Conservation (phyloP, 2,329 filamentous ascomycete genomes). For the Phaeophleospora eucalypticola region DNA sequence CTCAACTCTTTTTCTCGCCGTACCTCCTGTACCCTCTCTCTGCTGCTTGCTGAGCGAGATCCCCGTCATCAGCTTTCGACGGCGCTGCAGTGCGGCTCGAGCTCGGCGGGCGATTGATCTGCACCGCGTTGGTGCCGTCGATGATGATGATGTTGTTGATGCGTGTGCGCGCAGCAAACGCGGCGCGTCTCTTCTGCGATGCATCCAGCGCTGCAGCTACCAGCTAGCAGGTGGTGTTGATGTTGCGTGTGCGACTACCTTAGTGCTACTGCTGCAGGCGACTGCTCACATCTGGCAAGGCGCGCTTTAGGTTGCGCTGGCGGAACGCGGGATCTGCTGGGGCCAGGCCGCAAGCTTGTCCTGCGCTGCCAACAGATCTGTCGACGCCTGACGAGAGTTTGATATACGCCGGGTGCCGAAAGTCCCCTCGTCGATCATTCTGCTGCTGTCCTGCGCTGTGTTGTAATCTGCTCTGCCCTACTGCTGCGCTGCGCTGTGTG, state of each 20-base stretch:
- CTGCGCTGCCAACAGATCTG: not conserved
- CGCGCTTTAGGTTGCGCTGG: not conserved
- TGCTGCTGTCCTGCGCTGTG: too few relatives aligned
- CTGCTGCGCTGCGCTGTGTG: too few relatives aligned
- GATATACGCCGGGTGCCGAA: not conserved
- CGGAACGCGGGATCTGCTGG: not conserved
- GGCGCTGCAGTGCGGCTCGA: constrained; percentile 18
- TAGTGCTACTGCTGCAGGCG: too few relatives aligned
- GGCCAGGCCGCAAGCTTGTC: not conserved
- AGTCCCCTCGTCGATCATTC: not conserved
- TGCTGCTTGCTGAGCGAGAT: not conserved
- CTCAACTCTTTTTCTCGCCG: not conserved
- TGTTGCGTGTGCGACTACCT: not conserved
- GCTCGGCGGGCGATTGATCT: constrained; percentile 15
- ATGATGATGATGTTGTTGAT: not conserved
- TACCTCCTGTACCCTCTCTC: constrained; percentile 5
- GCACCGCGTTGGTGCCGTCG: not conserved
- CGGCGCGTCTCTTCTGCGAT: not conserved
- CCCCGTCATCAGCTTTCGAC: constrained; percentile 14
- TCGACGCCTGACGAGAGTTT: not conserved
- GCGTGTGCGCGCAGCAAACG: too few relatives aligned
- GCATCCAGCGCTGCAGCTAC: too few relatives aligned
- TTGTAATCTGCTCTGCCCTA: too few relatives aligned
- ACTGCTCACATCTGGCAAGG: not conserved
- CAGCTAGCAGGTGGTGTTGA: not conserved